Conservation (phyloP, 2,329 filamentous ascomycete species). For the Nigrospora sphaerica region DNA sequence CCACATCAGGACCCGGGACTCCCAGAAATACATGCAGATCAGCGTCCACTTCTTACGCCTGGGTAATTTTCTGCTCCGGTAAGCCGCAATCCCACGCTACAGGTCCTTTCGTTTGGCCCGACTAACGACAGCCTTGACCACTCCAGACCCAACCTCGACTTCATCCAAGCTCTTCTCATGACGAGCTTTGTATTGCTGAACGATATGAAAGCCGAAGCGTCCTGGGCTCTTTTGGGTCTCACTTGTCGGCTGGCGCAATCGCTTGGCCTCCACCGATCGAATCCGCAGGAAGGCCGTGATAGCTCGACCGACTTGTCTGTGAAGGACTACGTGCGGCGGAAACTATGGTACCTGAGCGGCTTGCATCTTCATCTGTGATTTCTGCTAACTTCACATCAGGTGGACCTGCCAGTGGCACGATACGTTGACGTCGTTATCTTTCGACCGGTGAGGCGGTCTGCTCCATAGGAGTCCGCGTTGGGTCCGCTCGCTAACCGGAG, state of each 20-base stretch:
- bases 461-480: neutral
- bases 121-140: neutral
- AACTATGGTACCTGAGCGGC: slow-evolving; percentile 38
- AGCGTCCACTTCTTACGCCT: slow-evolving; percentile 59
- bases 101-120: too few relatives aligned
- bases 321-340: slow-evolving; percentile 49
- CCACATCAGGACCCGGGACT: slow-evolving; percentile 50
- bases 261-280: slow-evolving; percentile 49
- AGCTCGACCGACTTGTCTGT: slow-evolving; percentile 33
- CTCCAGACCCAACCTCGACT: slow-evolving; percentile 53
- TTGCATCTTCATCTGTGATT: slow-evolving; percentile 5
- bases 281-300: slow-evolving; percentile 37
- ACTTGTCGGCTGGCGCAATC: slow-evolving; percentile 61
- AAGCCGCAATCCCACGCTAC: slow-evolving; percentile 7
- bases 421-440: slow-evolving; percentile 57
- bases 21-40: slow-evolving; percentile 55
- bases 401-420: slow-evolving; percentile 64
- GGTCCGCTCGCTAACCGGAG: slow-evolving; percentile 6
- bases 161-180: slow-evolving; percentile 56
- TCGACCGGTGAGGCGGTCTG: slow-evolving; percentile 43
- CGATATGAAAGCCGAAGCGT: slow-evolving; percentile 64
- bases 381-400: slow-evolving; percentile 18
- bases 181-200: slow-evolving; percentile 58
- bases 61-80: slow-evolving; percentile 56
- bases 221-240: slow-evolving; percentile 57